These are phyloP conservation scores for Podaxis sp. DNA, from an alignment of 768 basidiomycete species.

Conservation along the genomic window DNA sequence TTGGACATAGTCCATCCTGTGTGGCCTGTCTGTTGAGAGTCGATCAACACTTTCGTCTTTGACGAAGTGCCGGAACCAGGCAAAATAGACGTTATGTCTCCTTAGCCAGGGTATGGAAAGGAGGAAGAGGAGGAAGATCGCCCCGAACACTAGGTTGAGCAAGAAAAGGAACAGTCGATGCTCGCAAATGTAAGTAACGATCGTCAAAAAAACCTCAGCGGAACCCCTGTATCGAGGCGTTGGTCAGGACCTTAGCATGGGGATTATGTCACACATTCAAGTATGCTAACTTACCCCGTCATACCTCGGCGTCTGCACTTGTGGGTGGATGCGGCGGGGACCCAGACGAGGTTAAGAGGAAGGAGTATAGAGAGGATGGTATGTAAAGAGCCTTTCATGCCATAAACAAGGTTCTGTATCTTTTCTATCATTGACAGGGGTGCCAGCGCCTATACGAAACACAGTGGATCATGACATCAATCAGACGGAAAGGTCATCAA, in stretches of 20 bases:
- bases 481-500: background rate
- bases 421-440: background rate
- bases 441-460: background rate
- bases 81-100: background rate
- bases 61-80: background rate
- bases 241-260: background rate
- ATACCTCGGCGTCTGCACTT: background rate
- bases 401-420: background rate
- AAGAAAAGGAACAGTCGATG: constrained; percentile 3
- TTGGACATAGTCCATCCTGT: background rate
- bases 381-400: background rate
- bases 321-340: too few relatives aligned
- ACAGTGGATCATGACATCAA: background rate
- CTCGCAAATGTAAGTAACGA: background rate
- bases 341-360: background rate
- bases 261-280: background rate
- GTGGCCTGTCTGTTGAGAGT: background rate
- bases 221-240: background rate
- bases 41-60: background rate
- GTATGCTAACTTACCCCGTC: background rate
- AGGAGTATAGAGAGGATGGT: background rate
- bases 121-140: background rate
- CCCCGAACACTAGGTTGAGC: constrained; percentile 1
- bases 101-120: constrained; percentile 1
- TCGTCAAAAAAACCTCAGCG: background rate